Evolutionary conservation across 2,329 filamentous ascomycete species (phyloP), one percentile per base, ranked within the genome.

Genomic region (Colletotrichum tropicicola): DNA sequence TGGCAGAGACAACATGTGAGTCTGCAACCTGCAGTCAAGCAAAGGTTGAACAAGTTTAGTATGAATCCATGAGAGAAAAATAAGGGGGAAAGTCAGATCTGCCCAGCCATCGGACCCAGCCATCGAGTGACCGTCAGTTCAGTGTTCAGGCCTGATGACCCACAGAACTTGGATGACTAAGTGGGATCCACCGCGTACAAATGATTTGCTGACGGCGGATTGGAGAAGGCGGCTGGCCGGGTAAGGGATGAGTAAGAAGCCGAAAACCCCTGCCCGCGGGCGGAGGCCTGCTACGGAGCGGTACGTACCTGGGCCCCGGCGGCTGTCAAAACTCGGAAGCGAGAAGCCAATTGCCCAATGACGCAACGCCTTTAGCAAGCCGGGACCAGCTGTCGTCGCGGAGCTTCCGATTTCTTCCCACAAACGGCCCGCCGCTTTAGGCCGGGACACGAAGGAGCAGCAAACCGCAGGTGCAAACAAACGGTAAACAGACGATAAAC

Each of bases 391-490:
- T 17, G 49, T 21, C 17, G 49, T n/a, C 27, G 35, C 49, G 48
- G 61, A 48, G 32, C 37, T 65, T 65, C 61, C 61, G 61, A 32
- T 60, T 65, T 65, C 61, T 61, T 65, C 61, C 61, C 56, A 54
- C 15, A 5, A 27, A 8, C 21, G n/a, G 39, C 43, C n/a, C n/a
- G 61, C 61, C 21, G 61, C 61, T 65, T 61, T 61, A 43, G 28
- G 28, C 4, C 5, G 27, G 4, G 4, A 6, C 0, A n/a, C 7
- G 2, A 7, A 17, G 6, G 23, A 37, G 25, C 9, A 23, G 39
- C 13, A 21, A 48, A n/a, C 23, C 25, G 43, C 15, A 5, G 27
- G 7, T 30, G 30, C 23, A 27, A 8, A 4, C 15, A 9, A 39
- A n/a, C n/a, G n/a, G n/a, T 39, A 39, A 39, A 43, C 13, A 17